Evolutionary conservation across 306 rosid species (phyloP).

Genomic region (Cajanus cajan): DNA sequence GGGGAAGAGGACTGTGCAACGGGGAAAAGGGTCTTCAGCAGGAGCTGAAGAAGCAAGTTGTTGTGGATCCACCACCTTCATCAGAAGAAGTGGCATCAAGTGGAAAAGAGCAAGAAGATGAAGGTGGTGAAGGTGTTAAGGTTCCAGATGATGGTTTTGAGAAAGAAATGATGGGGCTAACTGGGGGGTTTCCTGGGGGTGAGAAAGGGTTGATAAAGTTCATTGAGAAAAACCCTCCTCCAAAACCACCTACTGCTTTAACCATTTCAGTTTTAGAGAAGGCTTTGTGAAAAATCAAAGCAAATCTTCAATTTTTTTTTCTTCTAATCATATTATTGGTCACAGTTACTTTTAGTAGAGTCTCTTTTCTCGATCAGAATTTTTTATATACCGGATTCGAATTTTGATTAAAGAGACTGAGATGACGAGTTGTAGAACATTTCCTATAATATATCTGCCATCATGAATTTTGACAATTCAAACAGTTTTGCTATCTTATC

Average conservation of each 20-base stretch:
- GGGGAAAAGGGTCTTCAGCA: constrained; percentile 67
- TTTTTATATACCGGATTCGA: too few relatives aligned
- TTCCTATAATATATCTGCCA: not conserved
- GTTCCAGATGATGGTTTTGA: constrained; percentile 70
- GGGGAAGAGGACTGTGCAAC: constrained; percentile 90
- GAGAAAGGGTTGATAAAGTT: constrained; percentile 74
- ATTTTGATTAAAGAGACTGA: too few relatives aligned
- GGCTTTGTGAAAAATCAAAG: constrained; percentile 34
- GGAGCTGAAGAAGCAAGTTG: constrained; percentile 51
- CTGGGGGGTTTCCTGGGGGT: constrained; percentile 97
- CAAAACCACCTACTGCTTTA: constrained; percentile 29
- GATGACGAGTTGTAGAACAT: too few relatives aligned
- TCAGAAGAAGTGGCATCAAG: not conserved
- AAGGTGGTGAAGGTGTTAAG: not conserved
- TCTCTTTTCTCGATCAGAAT: too few relatives aligned
- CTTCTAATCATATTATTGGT: too few relatives aligned
- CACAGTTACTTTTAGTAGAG: too few relatives aligned
- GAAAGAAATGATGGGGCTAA: constrained; percentile 88
- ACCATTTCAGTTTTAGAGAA: constrained; percentile 22
- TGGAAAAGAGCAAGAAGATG: constrained; percentile 30
- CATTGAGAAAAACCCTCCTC: constrained; percentile 77
- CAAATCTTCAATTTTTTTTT: not conserved
- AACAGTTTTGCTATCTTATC: not conserved
- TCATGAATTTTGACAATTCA: constrained; percentile 25
- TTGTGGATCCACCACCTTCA: constrained; percentile 17